phyloP scores from a whole-genome alignment of 2,329 filamentous ascomycete genomes.

The Fonsecaea pedrosoi region DNA sequence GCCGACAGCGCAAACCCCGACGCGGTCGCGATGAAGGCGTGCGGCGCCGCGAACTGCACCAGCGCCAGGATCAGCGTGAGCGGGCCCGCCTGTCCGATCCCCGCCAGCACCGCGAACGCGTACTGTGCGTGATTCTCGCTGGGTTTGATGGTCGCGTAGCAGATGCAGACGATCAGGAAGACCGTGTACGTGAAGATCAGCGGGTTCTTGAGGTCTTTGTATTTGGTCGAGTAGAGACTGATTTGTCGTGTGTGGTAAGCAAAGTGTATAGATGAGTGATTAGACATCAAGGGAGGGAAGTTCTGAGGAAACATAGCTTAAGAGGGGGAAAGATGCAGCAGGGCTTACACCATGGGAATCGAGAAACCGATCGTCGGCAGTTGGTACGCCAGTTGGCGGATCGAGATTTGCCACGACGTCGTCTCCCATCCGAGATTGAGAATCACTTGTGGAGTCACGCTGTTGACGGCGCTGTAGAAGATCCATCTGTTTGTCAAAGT shows the following conservation, averaged over 20 bases:
- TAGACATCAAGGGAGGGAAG: no score
- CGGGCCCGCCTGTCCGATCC: slow-evolving; percentile 58
- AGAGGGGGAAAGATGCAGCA: not conserved
- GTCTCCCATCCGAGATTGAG: slow-evolving; percentile 58
- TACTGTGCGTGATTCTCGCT: slow-evolving; percentile 54
- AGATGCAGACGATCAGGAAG: slow-evolving; percentile 54
- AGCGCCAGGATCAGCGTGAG: slow-evolving; percentile 58
- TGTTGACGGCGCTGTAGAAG: slow-evolving; percentile 58
- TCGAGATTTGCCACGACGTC: slow-evolving; percentile 54
- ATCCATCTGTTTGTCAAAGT: slow-evolving; percentile 51
- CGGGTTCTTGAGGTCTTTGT: slow-evolving; percentile 57
- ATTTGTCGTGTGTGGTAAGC: not conserved
- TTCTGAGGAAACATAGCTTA: not conserved
- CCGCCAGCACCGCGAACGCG: slow-evolving; percentile 55
- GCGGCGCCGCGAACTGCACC: slow-evolving; percentile 61
- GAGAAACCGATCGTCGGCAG: slow-evolving; percentile 50
- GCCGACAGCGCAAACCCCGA: slow-evolving; percentile 61
- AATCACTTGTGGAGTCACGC: slow-evolving; percentile 57
- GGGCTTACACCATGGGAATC: slow-evolving; percentile 46
- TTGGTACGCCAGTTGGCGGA: slow-evolving; percentile 50
- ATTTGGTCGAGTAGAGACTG: slow-evolving; percentile 54
- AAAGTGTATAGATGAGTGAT: no score
- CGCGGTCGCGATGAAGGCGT: slow-evolving; percentile 59
- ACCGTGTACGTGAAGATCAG: slow-evolving; percentile 55
- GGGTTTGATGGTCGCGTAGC: slow-evolving; percentile 55